phyloP scores from a whole-genome alignment of 208 protist species.

The Acanthamoeba royreba region DNA sequence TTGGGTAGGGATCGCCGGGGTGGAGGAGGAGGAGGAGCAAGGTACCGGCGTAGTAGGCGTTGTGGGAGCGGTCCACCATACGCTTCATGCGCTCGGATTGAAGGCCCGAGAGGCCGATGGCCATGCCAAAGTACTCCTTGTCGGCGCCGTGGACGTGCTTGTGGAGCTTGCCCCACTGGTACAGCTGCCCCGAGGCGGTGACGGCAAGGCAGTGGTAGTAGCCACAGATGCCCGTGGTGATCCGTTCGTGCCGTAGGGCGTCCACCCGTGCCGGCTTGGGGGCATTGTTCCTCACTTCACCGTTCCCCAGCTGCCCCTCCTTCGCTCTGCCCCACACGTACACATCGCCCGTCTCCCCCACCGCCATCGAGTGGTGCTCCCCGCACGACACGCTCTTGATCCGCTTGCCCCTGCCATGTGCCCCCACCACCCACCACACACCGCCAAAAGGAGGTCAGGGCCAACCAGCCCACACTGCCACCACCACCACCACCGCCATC shows the following conservation, averaged over 20 bases:
- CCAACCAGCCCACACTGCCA: neutral
- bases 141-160: neutral
- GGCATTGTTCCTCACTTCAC: neutral
- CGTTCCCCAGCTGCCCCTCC: conserved; percentile 19
- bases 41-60: neutral
- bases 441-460: neutral
- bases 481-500: no score
- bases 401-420: neutral
- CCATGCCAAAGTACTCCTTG: conserved; percentile 43
- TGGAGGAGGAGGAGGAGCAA: no score
- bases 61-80: conserved; percentile 17
- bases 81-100: neutral
- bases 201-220: conserved; percentile 14
- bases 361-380: conserved; percentile 9
- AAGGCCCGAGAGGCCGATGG: conserved; percentile 32
- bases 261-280: neutral
- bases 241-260: neutral
- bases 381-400: neutral
- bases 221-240: neutral
- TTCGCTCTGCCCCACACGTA: conserved; percentile 22
- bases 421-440: no score
- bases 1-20: no score
- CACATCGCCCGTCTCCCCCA: conserved; percentile 20
- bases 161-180: conserved; percentile 42
- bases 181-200: neutral